Conservation (phyloP, 805 yeast species). For the Kluyveromyces lactis region DNA sequence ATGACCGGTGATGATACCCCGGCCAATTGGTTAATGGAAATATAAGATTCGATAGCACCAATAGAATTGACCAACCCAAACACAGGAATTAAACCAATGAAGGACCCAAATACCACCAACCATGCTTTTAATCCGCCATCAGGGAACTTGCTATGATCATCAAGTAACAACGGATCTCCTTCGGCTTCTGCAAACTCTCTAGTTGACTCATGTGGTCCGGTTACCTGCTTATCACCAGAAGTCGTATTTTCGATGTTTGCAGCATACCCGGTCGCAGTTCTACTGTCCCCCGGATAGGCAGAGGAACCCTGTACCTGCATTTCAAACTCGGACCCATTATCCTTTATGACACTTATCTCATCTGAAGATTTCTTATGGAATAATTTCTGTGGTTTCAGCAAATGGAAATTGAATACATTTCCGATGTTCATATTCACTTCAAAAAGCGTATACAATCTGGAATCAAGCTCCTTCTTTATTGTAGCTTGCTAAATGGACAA, state of each 20-base stretch:
- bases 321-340: not conserved
- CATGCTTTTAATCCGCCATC: slow-evolving; percentile 56
- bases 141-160: slow-evolving; percentile 29
- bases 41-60: slow-evolving; percentile 61
- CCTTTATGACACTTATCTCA: not conserved
- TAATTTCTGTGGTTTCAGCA: slow-evolving; percentile 1
- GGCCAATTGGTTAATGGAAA: slow-evolving; percentile 45
- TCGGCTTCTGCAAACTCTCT: slow-evolving; percentile 5
- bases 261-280: slow-evolving; percentile 3
- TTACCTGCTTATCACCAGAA: not conserved
- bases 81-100: slow-evolving; percentile 48
- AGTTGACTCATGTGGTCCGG: not conserved
- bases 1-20: slow-evolving; percentile 40
- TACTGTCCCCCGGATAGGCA: not conserved
- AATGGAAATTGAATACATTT: not conserved
- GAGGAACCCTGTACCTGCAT: not conserved
- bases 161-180: slow-evolving; percentile 7
- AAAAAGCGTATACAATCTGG: too few species aligned
- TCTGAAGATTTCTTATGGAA: slow-evolving; percentile 3
- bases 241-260: not conserved
- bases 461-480: too few species aligned
- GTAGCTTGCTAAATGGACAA: too few species aligned
- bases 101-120: slow-evolving; percentile 50
- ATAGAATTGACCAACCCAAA: slow-evolving; percentile 54
- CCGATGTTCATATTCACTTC: too few species aligned